Evolutionary conservation across 495 filamentous ascomycete species (phyloP).

Genomic region (Hypoxylon fuscum): DNA sequence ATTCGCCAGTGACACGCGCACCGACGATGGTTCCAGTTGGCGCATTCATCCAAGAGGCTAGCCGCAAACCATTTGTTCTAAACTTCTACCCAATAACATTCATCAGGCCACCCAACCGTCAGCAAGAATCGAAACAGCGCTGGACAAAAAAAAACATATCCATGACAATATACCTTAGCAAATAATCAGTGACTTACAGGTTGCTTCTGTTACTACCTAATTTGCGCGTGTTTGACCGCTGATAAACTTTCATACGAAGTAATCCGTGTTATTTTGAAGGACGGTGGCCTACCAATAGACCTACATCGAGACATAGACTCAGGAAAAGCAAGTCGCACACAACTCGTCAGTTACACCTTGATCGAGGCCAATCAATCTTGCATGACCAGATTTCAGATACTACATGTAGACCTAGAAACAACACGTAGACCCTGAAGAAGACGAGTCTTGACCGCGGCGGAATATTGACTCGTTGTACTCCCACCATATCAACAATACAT

Average conservation of each 20-base stretch:
- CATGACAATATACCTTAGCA: constrained; percentile 22
- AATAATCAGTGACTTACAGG: constrained; percentile 15
- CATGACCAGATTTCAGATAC: constrained; percentile 22
- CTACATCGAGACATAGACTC: constrained; percentile 32
- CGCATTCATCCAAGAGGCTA: constrained; percentile 29
- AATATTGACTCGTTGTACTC: constrained; percentile 29
- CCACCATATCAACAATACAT: constrained; percentile 11
- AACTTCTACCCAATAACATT: constrained; percentile 16
- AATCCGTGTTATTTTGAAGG: constrained; percentile 15
- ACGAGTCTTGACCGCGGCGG: neutral
- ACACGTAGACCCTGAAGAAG: constrained; percentile 3
- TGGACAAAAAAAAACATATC: constrained; percentile 16
- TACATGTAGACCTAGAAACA: neutral
- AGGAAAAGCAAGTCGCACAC: constrained; percentile 29
- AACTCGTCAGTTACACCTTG: constrained; percentile 28
- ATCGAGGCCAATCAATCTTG: constrained; percentile 39
- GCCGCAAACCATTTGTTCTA: constrained; percentile 13
- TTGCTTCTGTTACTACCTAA: constrained; percentile 14
- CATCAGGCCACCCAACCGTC: neutral
- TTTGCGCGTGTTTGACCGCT: constrained; percentile 19
- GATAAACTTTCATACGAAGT: constrained; percentile 5
- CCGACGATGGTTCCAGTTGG: constrained; percentile 31
- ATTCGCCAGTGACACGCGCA: constrained; percentile 28
- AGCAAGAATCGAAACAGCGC: constrained; percentile 28
- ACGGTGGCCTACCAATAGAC: constrained; percentile 23